These are phyloP conservation scores for Cercospora sesami DNA, from an alignment of 2,329 filamentous ascomycete genomes.

Conservation along the genomic window DNA sequence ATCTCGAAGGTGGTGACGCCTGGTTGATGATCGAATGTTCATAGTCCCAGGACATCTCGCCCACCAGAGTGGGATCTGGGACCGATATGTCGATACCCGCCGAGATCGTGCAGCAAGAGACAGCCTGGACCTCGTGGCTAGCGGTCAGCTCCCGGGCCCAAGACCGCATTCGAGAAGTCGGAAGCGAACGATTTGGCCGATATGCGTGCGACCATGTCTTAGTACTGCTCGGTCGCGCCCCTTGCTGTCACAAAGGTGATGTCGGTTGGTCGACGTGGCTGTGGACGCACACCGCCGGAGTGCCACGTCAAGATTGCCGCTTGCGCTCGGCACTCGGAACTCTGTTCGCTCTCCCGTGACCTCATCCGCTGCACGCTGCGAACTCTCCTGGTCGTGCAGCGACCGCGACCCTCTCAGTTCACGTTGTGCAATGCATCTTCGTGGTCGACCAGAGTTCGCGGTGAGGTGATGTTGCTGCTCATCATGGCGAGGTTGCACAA, in stretches of 20 bases:
- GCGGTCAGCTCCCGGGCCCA: background rate
- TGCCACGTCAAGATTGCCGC: background rate
- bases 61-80: background rate
- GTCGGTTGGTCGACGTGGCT: background rate
- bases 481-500: background rate
- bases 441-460: background rate
- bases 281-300: background rate
- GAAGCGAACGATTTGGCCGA: background rate
- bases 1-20: background rate
- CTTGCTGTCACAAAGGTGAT: background rate
- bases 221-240: background rate
- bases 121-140: background rate
- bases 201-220: background rate
- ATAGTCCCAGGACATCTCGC: too few relatives aligned
- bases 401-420: background rate
- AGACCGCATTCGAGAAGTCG: background rate
- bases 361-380: background rate
- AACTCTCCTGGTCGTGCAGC: background rate
- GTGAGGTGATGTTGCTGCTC: background rate
- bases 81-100: background rate
- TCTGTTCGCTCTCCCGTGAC: background rate
- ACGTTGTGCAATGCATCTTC: background rate
- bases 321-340: background rate
- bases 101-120: background rate
- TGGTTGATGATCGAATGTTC: background rate